Conservation (phyloP, 441 rosid genomes). For the Bocquillonia castaneifolia region DNA sequence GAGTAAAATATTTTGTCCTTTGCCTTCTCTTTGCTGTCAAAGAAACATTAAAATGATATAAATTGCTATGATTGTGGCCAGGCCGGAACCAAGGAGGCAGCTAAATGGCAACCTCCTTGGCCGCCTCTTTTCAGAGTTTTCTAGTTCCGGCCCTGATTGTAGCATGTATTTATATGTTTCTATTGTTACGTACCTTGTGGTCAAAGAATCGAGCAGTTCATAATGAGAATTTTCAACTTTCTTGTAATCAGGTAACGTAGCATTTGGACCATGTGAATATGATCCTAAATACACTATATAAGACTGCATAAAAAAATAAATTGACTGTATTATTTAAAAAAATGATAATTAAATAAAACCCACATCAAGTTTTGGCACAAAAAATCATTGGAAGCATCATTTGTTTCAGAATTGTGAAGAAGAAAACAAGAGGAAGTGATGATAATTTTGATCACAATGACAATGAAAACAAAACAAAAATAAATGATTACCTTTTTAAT, state of each 20-base stretch:
- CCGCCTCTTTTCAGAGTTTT: too few species aligned
- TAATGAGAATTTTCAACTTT: conserved; percentile 36
- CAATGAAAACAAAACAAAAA: background rate
- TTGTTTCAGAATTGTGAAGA: background rate
- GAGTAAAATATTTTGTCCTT: conserved; percentile 40
- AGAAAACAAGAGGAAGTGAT: background rate
- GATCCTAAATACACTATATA: conserved; percentile 73
- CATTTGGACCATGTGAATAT: conserved; percentile 40
- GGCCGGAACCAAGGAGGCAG: too few species aligned
- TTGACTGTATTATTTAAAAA: too few species aligned
- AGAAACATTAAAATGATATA: background rate
- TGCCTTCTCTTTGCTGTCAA: conserved; percentile 37
- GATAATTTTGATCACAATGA: background rate
- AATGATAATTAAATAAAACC: background rate
- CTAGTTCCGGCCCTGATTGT: too few species aligned
- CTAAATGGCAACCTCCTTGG: too few species aligned
- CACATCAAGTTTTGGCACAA: background rate
- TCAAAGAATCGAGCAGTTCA: conserved; percentile 40
- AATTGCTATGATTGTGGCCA: background rate
- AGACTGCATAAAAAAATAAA: conserved; percentile 30
- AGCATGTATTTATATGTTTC: background rate
- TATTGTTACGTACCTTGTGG: conserved; percentile 30
- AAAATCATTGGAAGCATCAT: background rate
- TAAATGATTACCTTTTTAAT: conserved; percentile 34
- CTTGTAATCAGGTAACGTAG: conserved; percentile 26